Percentiles rank a stretch among this genome's conserved stretches.
Evolutionary conservation across 768 basidiomycete species (phyloP).

Genomic region (Mycena vulgaris): DNA sequence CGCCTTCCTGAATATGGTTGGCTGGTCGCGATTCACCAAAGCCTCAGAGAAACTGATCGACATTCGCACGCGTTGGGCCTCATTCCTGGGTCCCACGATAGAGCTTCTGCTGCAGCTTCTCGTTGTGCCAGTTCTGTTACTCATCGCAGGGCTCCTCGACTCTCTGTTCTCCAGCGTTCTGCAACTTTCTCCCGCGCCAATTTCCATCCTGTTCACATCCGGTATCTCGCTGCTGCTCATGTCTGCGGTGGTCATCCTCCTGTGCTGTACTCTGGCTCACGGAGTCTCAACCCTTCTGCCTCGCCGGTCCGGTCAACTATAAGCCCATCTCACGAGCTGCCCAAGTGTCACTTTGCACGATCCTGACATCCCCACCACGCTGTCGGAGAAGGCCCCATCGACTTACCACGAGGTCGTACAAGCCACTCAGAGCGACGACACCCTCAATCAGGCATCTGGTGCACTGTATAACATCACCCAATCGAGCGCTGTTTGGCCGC

Average conservation of each 20-base stretch:
- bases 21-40: slow-evolving; percentile 26
- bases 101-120: slow-evolving; percentile 38
- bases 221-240: slow-evolving; percentile 32
- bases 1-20: slow-evolving; percentile 35
- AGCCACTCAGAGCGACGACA: slow-evolving; percentile 36
- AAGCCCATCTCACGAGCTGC: no score
- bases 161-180: slow-evolving; percentile 32
- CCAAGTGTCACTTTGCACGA: background rate
- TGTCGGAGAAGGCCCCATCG: slow-evolving; percentile 15
- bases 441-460: slow-evolving; percentile 34
- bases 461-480: slow-evolving; percentile 32
- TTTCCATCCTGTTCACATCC: slow-evolving; percentile 24
- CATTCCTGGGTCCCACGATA: slow-evolving; percentile 34
- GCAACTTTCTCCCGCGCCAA: background rate
- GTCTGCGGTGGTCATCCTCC: slow-evolving; percentile 16
- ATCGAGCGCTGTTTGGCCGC: slow-evolving; percentile 14
- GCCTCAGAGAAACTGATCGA: slow-evolving; percentile 35
- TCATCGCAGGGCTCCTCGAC: slow-evolving; percentile 40
- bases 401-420: slow-evolving; percentile 38
- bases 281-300: slow-evolving; percentile 22
- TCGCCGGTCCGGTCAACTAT: slow-evolving; percentile 12
- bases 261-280: slow-evolving; percentile 18
- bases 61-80: slow-evolving; percentile 36
- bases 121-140: slow-evolving; percentile 38
- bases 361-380: background rate